Evolutionary conservation across 306 rosid species (phyloP), one percentile per base, ranked within the genome.

Genomic region (Malus orientalis): DNA sequence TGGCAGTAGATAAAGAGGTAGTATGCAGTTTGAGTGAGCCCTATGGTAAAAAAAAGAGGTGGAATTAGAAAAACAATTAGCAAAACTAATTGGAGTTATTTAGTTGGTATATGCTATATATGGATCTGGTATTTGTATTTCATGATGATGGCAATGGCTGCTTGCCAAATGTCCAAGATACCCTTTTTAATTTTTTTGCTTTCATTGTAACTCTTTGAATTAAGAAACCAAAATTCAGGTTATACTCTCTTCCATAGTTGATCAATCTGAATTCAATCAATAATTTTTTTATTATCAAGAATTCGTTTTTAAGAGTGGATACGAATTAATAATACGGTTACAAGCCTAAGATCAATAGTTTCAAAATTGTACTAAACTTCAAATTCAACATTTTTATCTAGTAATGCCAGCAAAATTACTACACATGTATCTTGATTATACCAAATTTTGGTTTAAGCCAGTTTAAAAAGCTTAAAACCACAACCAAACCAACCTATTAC

Each of bases 21-120:
- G 75, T 3, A 70, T 16, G 82, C 59, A 74, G 51, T 65, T 74
- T 38, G 44, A 8, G 69, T 63, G 78, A 61, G 23, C 40, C 11
- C 2, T 1, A 8, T 19, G 5, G 68, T 16, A 3, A 14, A 0
- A 14, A 7, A 20, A 4, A 14, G 6, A 2, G 68, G 16, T 20
- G n/a, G 19, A 63, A 63, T 13, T 29, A 29, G 40, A 63, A 58
- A 5, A 10, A 61, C 5, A 27, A 25, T 61, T 25, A 8, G 18
- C 13, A 4, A 27, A 14, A 59, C 64, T 59, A 23, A 23, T 59
- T 59, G 18, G 25, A 23, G 27, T 25, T 60, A 9, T 60, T 60
- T 13, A 60, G 6, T 14, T 25, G 16, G 3, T 5, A 25, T 11
- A 60, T 12, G 13, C 32, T 25, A 25, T 22, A 11, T 60, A 25